Evolutionary conservation across 1,284 basidiomycete genomes (phyloP).

Genomic region (Fomitopsis palustris): DNA sequence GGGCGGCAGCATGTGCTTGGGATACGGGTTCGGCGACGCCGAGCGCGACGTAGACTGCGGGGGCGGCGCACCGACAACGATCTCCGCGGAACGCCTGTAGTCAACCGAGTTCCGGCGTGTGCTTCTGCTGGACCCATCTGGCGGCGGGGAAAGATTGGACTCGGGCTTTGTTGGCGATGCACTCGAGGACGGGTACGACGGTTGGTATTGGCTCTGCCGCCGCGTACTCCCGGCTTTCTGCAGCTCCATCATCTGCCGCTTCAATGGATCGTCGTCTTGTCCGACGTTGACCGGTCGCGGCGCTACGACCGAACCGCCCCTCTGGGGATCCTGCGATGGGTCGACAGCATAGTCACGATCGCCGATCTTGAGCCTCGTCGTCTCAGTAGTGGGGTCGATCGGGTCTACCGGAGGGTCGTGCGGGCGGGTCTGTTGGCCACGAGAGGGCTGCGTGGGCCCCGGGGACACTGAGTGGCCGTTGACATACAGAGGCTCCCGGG

Average conservation of each 20-base stretch:
- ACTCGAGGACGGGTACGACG: constrained; percentile 34
- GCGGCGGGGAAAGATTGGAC: constrained; percentile 20
- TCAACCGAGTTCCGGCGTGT: constrained; percentile 33
- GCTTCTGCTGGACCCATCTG: constrained; percentile 14
- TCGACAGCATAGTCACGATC: constrained; percentile 65
- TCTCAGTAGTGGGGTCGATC: constrained; percentile 50
- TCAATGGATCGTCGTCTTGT: constrained; percentile 59
- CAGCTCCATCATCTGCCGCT: constrained; percentile 47
- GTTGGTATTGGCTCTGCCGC: constrained; percentile 51
- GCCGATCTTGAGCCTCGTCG: constrained; percentile 68
- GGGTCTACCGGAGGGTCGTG: constrained; percentile 53
- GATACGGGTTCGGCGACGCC: constrained; percentile 64
- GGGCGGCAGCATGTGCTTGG: constrained; percentile 75
- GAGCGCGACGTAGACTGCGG: constrained; percentile 53
- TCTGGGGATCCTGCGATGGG: constrained; percentile 49
- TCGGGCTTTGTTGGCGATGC: constrained; percentile 17
- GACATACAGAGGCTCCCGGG: constrained; percentile 4
- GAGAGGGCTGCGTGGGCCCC: not conserved
- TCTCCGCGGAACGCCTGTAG: constrained; percentile 63
- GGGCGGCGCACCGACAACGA: constrained; percentile 75
- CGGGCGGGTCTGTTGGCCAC: constrained; percentile 15
- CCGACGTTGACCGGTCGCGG: constrained; percentile 25
- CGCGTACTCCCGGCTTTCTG: constrained; percentile 29
- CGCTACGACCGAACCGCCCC: constrained; percentile 8
- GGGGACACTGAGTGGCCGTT: constrained; percentile 1